Percentiles rank a stretch among this genome's conserved stretches.
phyloP scores from a whole-genome alignment of 228 moss, liverwort and hornwort genomes.

The Sphagnum magellanicum region DNA sequence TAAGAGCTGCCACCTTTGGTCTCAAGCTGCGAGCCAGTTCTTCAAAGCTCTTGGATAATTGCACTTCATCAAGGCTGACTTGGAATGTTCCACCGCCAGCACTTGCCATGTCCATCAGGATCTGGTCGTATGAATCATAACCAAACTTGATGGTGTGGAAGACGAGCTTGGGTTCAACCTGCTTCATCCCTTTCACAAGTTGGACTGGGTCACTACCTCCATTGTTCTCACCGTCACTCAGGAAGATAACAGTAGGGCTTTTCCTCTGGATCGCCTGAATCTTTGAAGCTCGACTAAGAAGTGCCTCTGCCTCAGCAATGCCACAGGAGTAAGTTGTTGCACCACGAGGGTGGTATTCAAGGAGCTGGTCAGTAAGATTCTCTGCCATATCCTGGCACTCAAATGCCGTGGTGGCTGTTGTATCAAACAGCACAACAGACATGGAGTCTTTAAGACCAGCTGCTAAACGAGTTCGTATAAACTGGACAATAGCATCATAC shows the following conservation, averaged over 20 bases:
- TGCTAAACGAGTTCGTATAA: slow-evolving; percentile 26
- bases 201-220: slow-evolving; percentile 13
- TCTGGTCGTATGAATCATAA: background rate
- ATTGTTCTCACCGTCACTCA: slow-evolving; percentile 44
- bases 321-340: slow-evolving; percentile 23
- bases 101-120: slow-evolving; percentile 37
- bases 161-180: slow-evolving; percentile 12
- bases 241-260: slow-evolving; percentile 36
- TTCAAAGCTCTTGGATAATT: slow-evolving; percentile 38
- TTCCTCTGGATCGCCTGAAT: slow-evolving; percentile 8
- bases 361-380: slow-evolving; percentile 25
- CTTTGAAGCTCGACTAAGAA: slow-evolving; percentile 7
- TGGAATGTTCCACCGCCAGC: slow-evolving; percentile 24
- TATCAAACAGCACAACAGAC: slow-evolving; percentile 36
- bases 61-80: slow-evolving; percentile 26
- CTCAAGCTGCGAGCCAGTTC: slow-evolving; percentile 36
- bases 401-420: background rate
- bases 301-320: slow-evolving; percentile 2
- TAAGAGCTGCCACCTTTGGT: slow-evolving; percentile 23
- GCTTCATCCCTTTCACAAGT: slow-evolving; percentile 23
- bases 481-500: slow-evolving; percentile 41
- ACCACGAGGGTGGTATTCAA: background rate
- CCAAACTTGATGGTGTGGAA: slow-evolving; percentile 33
- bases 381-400: slow-evolving; percentile 21
- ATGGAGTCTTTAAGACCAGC: slow-evolving; percentile 19